Conservation (phyloP, 73 alveolate species). For the Blepharisma stoltei region DNA sequence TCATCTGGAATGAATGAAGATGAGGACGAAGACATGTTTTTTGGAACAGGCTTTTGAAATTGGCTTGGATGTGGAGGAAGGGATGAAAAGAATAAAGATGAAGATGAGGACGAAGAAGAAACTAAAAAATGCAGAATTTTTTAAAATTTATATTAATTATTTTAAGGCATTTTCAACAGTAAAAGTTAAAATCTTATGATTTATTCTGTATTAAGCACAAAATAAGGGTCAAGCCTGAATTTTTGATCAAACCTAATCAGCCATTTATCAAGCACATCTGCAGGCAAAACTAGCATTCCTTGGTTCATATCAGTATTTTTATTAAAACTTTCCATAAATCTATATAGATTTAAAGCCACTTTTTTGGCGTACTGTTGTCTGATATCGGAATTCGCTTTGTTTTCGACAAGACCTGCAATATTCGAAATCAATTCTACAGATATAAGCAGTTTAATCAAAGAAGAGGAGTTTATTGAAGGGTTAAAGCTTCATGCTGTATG, state of each 20-base stretch:
- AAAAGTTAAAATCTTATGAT: neutral
- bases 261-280: constrained; percentile 82
- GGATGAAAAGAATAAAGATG: no score
- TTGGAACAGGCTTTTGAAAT: no score
- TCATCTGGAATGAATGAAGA: no score
- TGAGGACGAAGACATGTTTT: no score
- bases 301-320: constrained; percentile 40
- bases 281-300: constrained; percentile 77
- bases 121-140: no score
- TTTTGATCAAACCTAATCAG: constrained; percentile 74
- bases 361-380: constrained; percentile 82
- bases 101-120: no score
- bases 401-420: constrained; percentile 59
- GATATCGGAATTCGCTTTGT: constrained; percentile 72
- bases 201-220: constrained; percentile 78
- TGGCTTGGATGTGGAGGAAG: no score
- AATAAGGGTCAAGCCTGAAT: constrained; percentile 90
- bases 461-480: constrained; percentile 71
- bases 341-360: constrained; percentile 82
- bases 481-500: constrained; percentile 91
- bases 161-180: no score
- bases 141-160: no score
- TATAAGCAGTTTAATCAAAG: constrained; percentile 72
- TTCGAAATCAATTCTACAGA: constrained; percentile 75
- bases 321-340: constrained; percentile 81